phyloP scores from a whole-genome alignment of 2,329 filamentous ascomycete species.

The Fonsecaea multimorphosa region DNA sequence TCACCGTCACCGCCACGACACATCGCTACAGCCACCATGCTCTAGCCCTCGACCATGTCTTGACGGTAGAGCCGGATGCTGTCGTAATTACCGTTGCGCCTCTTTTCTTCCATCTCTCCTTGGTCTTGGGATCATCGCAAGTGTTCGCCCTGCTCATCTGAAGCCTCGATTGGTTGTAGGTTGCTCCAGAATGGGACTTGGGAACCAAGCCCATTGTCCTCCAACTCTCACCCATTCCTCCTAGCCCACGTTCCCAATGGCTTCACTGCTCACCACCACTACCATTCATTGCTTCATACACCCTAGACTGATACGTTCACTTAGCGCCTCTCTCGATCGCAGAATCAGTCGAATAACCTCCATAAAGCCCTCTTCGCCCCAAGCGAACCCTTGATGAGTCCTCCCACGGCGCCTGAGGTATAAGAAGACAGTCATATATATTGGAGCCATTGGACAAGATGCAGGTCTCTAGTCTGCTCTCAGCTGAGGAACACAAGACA shows the following conservation, averaged over 20 bases:
- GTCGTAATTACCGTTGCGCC: conserved; percentile 35
- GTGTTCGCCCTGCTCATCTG: conserved; percentile 38
- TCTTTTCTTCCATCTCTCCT: conserved; percentile 22
- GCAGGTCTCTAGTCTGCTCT: conserved; percentile 38
- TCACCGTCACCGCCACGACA: conserved; percentile 8
- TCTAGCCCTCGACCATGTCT: conserved; percentile 36
- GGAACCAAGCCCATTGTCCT: conserved; percentile 32
- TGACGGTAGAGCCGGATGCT: conserved; percentile 36
- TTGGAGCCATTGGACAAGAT: conserved; percentile 45
- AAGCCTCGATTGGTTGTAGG: conserved; percentile 39
- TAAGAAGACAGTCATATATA: conserved; percentile 32
- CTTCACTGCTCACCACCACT: not conserved
- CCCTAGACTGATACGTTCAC: conserved; percentile 15
- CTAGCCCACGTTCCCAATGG: not conserved
- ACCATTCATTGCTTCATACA: not conserved
- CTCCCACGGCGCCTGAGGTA: not conserved
- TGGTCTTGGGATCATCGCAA: conserved; percentile 36
- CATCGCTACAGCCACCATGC: conserved; percentile 42
- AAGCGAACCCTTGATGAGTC: conserved; percentile 9
- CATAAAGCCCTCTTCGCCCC: conserved; percentile 1
- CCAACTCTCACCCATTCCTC: conserved; percentile 11
- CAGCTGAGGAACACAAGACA: conserved; percentile 34
- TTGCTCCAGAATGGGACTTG: conserved; percentile 39
- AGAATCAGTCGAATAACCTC: not conserved
- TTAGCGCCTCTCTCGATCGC: not conserved